A percentile compares a stretch with the other conserved stretches of the same genome.
Evolutionary conservation across 306 rosid genomes (phyloP).

Genomic region (Trifolium repens): DNA sequence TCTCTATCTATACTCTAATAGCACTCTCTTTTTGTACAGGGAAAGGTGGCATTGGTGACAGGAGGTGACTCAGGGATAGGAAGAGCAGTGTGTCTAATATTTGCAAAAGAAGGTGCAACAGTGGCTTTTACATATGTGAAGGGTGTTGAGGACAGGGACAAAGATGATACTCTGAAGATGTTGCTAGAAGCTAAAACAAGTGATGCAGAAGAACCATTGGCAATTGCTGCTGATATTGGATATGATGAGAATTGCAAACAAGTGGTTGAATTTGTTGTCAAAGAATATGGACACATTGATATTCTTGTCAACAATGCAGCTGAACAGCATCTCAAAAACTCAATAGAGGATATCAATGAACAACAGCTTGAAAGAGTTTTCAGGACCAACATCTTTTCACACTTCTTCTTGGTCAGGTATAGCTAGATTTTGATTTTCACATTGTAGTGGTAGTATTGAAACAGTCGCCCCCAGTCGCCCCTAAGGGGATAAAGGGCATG

Average conservation of each 20-base stretch:
- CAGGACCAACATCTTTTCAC: conserved; percentile 65
- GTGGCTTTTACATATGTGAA: conserved; percentile 68
- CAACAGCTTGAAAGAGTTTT: conserved; percentile 52
- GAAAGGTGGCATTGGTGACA: conserved; percentile 70
- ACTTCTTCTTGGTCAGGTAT: conserved; percentile 59
- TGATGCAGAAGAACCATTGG: conserved; percentile 56
- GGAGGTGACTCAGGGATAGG: conserved; percentile 74
- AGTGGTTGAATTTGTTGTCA: conserved; percentile 51
- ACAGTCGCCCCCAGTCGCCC: no score
- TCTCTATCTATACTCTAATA: background rate
- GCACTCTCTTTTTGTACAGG: conserved; percentile 26
- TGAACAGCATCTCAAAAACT: conserved; percentile 41
- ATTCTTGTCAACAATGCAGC: conserved; percentile 66
- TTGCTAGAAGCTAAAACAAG: conserved; percentile 40
- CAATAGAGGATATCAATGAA: conserved; percentile 51
- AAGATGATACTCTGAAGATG: conserved; percentile 52
- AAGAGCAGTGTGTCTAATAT: conserved; percentile 51
- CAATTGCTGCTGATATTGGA: conserved; percentile 58
- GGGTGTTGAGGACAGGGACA: conserved; percentile 60
- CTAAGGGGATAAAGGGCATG: no score
- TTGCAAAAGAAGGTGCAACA: conserved; percentile 60
- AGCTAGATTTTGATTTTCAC: background rate
- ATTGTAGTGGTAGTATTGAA: background rate
- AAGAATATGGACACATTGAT: conserved; percentile 54
- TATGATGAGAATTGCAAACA: conserved; percentile 56